These are phyloP conservation scores for Candida buenavistaensis DNA, from an alignment of 1,139 yeast genomes.

Conservation along the genomic window DNA sequence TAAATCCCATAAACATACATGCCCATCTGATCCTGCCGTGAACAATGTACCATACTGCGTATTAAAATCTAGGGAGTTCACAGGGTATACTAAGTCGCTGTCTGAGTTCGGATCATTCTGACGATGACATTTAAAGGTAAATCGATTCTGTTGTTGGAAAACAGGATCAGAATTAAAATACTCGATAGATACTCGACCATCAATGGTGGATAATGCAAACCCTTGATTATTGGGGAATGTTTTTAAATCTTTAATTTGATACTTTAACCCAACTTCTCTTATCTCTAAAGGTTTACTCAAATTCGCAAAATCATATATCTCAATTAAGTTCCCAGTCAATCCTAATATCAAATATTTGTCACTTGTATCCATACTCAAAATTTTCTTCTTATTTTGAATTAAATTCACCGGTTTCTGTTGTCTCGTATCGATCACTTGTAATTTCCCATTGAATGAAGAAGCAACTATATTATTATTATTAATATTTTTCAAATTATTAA, in stretches of 20 bases:
- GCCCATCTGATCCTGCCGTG: slow-evolving; percentile 81
- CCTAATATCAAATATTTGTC: slow-evolving; percentile 54
- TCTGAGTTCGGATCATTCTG: slow-evolving; percentile 36
- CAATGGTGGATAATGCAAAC: slow-evolving; percentile 78
- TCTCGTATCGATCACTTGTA: slow-evolving; percentile 40
- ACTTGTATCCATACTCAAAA: slow-evolving; percentile 63
- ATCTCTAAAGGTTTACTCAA: slow-evolving; percentile 45
- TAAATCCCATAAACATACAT: slow-evolving; percentile 78
- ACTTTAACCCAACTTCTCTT: slow-evolving; percentile 71
- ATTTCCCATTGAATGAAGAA: slow-evolving; percentile 56
- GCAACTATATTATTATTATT: slow-evolving; percentile 26
- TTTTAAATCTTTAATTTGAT: slow-evolving; percentile 63
- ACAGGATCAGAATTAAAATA: slow-evolving; percentile 56
- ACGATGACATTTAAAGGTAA: slow-evolving; percentile 87
- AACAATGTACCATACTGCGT: slow-evolving; percentile 50
- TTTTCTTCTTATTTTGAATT: slow-evolving; percentile 40
- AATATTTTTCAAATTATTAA: slow-evolving; percentile 32
- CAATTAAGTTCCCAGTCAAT: slow-evolving; percentile 52
- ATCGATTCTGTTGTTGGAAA: slow-evolving; percentile 47
- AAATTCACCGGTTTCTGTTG: slow-evolving; percentile 15
- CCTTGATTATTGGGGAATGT: slow-evolving; percentile 61
- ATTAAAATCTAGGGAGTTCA: slow-evolving; percentile 64
- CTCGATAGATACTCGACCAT: slow-evolving; percentile 85
- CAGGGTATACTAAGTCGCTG: slow-evolving; percentile 69
- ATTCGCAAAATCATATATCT: slow-evolving; percentile 58